Conservation (phyloP, 495 filamentous ascomycete species). For the Jackrogersella minutella region DNA sequence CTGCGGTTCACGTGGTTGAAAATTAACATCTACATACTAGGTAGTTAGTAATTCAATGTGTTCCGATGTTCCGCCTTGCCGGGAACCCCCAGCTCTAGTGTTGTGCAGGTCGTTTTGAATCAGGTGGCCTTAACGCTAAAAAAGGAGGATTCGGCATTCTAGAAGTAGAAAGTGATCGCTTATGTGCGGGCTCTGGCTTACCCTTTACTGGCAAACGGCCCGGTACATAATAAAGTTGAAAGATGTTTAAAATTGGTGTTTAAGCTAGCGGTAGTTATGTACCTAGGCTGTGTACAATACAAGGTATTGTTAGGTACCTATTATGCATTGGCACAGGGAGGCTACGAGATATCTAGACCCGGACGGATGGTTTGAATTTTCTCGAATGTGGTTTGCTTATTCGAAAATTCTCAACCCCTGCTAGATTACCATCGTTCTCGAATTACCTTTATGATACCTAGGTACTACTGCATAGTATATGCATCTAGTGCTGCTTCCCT, state of each 20-base stretch:
- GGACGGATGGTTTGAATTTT: constrained; percentile 33
- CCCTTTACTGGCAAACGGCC: constrained; percentile 5
- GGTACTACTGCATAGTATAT: background rate
- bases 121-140: constrained; percentile 21
- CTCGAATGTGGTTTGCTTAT: constrained; percentile 1
- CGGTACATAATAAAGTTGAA: constrained; percentile 3
- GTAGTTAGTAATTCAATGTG: background rate
- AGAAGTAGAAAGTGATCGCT: constrained; percentile 32
- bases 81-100: constrained; percentile 8
- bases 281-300: background rate
- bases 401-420: constrained; percentile 5
- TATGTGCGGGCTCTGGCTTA: constrained; percentile 7
- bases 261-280: background rate
- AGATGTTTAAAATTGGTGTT: constrained; percentile 24
- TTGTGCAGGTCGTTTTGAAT: constrained; percentile 16
- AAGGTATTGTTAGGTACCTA: background rate
- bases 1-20: too few species aligned
- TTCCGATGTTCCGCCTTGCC: constrained; percentile 25
- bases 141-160: constrained; percentile 24
- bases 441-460: too few species aligned
- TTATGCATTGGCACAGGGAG: background rate
- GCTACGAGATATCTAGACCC: constrained; percentile 9
- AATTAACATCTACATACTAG: too few species aligned
- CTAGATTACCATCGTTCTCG: too few species aligned
- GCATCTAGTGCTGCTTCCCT: constrained; percentile 15